Evolutionary conservation across 768 basidiomycete species (phyloP).

Genomic region (Mycena sanguinolenta): DNA sequence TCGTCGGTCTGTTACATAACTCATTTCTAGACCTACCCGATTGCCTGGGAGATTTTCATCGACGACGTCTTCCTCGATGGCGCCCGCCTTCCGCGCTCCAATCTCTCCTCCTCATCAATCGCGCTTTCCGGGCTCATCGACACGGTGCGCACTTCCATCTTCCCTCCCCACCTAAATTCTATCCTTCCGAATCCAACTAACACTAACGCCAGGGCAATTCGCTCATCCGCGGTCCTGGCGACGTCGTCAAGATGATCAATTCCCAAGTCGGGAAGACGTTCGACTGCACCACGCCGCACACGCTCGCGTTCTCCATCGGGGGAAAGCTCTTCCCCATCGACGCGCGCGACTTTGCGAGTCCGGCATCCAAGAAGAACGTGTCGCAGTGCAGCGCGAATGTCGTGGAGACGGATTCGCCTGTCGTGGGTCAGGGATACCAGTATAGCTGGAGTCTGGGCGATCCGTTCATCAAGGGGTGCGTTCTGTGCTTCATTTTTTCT

Average conservation of each 20-base stretch:
- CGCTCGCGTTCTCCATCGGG: slow-evolving; percentile 75
- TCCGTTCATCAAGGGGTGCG: slow-evolving; percentile 83
- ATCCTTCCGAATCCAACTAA: neutral
- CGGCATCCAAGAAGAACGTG: slow-evolving; percentile 53
- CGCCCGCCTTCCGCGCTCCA: slow-evolving; percentile 67
- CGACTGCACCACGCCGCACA: slow-evolving; percentile 72
- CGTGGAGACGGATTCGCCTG: slow-evolving; percentile 74
- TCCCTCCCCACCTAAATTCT: no score
- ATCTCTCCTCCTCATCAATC: slow-evolving; percentile 60
- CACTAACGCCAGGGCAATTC: slow-evolving; percentile 72
- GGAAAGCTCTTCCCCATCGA: slow-evolving; percentile 80
- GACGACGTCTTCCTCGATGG: slow-evolving; percentile 84
- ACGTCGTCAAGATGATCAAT: slow-evolving; percentile 68
- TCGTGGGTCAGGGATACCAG: slow-evolving; percentile 64
- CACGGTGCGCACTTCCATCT: slow-evolving; percentile 59
- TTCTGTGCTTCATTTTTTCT: no score
- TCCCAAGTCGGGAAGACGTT: slow-evolving; percentile 57
- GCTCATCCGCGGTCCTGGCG: slow-evolving; percentile 79
- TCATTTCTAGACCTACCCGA: slow-evolving; percentile 65
- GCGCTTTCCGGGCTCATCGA: slow-evolving; percentile 77
- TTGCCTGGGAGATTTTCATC: slow-evolving; percentile 80
- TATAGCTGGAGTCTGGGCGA: slow-evolving; percentile 86
- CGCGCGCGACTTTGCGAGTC: slow-evolving; percentile 76
- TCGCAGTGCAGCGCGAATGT: slow-evolving; percentile 67
- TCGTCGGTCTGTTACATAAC: slow-evolving; percentile 25